Evolutionary conservation across 192 early-diverging fungal species (phyloP).

Genomic region (Backusella luteola): DNA sequence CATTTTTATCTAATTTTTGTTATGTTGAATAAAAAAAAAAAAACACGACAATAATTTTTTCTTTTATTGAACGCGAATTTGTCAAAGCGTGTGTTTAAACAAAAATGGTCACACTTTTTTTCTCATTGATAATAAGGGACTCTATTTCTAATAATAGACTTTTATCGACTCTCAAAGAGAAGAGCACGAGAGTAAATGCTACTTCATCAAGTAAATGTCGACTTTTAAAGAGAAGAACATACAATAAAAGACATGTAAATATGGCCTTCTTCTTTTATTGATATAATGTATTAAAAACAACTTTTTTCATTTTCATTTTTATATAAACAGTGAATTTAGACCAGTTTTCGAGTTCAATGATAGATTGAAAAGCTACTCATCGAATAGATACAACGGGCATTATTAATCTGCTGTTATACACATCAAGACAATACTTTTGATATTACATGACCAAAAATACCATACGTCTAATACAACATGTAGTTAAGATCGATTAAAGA

Average conservation of each 20-base stretch:
- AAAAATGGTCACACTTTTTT: neutral
- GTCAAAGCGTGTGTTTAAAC: neutral
- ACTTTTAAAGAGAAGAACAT: no score
- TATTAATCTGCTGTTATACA: neutral
- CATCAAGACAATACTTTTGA: neutral
- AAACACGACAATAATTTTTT: neutral
- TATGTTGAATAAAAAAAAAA: neutral
- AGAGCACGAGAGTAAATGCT: no score
- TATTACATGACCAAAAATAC: neutral
- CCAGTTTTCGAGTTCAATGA: constrained; percentile 19
- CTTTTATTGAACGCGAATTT: neutral
- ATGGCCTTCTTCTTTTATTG: no score
- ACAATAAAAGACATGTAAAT: no score
- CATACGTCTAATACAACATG: neutral
- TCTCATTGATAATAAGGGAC: no score
- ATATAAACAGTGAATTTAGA: constrained; percentile 9
- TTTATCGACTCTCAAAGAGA: no score
- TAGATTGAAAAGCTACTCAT: constrained; percentile 20
- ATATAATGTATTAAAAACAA: no score
- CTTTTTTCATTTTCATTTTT: constrained; percentile 10
- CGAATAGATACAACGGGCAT: constrained; percentile 20
- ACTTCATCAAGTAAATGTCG: no score
- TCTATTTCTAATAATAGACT: no score
- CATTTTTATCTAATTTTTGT: neutral
- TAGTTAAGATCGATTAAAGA: constrained; percentile 4